Base-by-base conservation (phyloP, 495 filamentous ascomycete genomes). In the Penicillium mononematosum region DNA sequence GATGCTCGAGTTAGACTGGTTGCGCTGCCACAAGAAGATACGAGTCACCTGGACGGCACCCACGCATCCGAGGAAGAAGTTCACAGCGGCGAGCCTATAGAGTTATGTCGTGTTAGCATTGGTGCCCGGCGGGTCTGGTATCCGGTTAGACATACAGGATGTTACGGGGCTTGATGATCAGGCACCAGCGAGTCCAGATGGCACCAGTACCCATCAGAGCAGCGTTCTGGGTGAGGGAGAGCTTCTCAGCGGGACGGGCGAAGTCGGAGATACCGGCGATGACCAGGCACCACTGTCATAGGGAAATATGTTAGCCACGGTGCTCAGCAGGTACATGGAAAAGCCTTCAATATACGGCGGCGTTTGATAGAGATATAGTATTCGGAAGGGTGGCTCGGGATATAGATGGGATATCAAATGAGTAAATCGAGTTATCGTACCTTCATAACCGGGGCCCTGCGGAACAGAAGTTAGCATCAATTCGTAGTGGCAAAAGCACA, bases 181-280 rank as follows among this genome's bases (percentile, higher is more conserved):
- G 81, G 79, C 94, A 98, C 94, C 94, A 98, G 34, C 94, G 84
- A 27, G 94, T 98, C 94, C 94, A 98, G 80, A 98, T 98, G 42
- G 84, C 72, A 51, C 94, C 94, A n/a, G 94, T 98, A 51, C 83
- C 81, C 59, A 85, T 91, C 41, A 98, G 83, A 25, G 94, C 94
- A 45, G 74, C 73, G 76, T 98, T 98, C 76, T 96, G 92, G 16
- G 88, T 91, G 17, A 96, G 78, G 32, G 92, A 96, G 58, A 98
- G 90, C 69, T 87, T 88, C 69, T 92, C 89, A 45, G 90, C 89
- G n/a, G 94, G 94, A 56, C 94, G 91, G 55, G 84, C 81, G 73
- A 98, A 90, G 78, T 98, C 94, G 61, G 89, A 83, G 74, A 95
- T 82, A 70, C 94, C 94, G 56, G 95, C 89, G 59, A 98, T 78